Evolutionary conservation across 306 rosid genomes (phyloP), one percentile per base, ranked within the genome.

Genomic region (Abrus pulchellus): DNA sequence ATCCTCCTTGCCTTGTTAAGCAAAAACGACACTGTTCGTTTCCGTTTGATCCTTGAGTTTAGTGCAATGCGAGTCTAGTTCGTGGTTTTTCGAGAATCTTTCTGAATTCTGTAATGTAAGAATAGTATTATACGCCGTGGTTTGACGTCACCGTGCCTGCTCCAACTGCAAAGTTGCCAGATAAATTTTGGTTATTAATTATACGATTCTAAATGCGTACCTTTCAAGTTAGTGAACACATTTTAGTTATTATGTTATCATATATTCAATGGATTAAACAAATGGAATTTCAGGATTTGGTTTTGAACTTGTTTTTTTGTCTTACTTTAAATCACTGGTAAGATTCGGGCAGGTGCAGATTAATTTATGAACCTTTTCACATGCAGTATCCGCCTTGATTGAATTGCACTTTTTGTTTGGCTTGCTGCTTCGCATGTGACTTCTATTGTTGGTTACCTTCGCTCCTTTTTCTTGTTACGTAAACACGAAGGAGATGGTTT

Each of bases 381-480:
- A 32, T 82, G 89, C 61, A 74, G 33, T 29, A 41, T 29, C 40
- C 7, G 14, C 53, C 52, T 56, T 72, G 49, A 74, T 60, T 47
- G 33, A 44, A 67, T 84, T 60, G 29, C 63, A 14, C 13, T 64
- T 63, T 50, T 67, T 41, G 60, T 50, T n/a, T 36, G 33, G 14
- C 56, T 54, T 44, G 13, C 61, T 56, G 47, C 61, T 57, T 57
- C 33, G 20, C 52, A 20, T 56, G 65, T 52, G 69, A 33, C 43
- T 61, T 62, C 6, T 27, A 20, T 9, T 68, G 45, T 45, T 66
- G 41, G 3, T 41, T 14, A 6, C 28, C 49, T 45, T 48, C 30
- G 4, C 1, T 3, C 3, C 11, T 8, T 47, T 12, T 10, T 27
- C 3, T 64, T 41, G 10, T 28, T 9, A 36, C n/a, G 13, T 43